Evolutionary conservation across 768 basidiomycete genomes (phyloP), one percentile per base, ranked within the genome.

Genomic region (Russula griseocarnosa): DNA sequence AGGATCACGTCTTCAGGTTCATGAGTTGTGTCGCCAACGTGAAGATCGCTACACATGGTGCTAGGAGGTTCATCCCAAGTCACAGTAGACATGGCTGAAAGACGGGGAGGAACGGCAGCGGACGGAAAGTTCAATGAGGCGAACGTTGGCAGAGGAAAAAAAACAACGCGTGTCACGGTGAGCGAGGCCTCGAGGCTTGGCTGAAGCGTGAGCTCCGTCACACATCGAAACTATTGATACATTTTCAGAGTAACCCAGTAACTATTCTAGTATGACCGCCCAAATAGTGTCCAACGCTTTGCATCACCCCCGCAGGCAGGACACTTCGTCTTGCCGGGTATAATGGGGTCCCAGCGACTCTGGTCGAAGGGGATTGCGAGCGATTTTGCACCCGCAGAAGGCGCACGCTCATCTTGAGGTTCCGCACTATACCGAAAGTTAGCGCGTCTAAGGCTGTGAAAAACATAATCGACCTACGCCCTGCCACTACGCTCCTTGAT

Each of bases 231-330:
- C 28, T 46, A 26, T 22, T 54, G 18, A 26, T 40, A 55, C 54
- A 50, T 32, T 58, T 57, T 62, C 30, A 2, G 49, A 26, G 32
- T 18, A 13, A 24, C 44, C 28, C 36, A 38, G 36, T 11, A 22
- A 26, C 26, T 30, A 28, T 40, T 58, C 65, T 66, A 93, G 72
- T 92, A 93, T 24, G 88, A 90, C 69, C 92, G 81, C 44, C 97
- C 97, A 76, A 98, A 99, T 83, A 99, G 79, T 68, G 95, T 95
- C 94, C 94, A 98, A 70, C 90, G 83, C 79, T 97, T 98, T 61
- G 94, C 91, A 70, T 90, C 86, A 66, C 82, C 79, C 34, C 88
- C 90, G 74, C 97, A 99, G 14, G 84, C 91, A 59, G 91, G 83
- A 75, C 97, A 99, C 72, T 89, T 93, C 34, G 91, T 95, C 77